Conservation (phyloP, 805 yeast genomes). For the Priceomyces medius region DNA sequence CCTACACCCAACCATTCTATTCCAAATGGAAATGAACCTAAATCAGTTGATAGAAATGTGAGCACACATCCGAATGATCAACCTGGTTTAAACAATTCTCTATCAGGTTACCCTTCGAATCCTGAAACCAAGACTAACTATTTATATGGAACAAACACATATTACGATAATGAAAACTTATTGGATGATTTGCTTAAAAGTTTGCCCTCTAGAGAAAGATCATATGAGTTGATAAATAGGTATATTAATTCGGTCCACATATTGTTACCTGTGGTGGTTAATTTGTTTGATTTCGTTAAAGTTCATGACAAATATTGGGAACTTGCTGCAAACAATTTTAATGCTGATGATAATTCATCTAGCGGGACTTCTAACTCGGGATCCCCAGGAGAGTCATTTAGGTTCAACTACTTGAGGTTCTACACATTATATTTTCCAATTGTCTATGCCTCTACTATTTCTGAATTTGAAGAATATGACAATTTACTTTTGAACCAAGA, state of each 20-base stretch:
- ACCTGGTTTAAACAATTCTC: slow-evolving; percentile 25
- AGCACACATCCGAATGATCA: slow-evolving; percentile 1
- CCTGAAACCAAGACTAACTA: slow-evolving; percentile 34
- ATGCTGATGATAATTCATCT: background rate
- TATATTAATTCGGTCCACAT: slow-evolving; percentile 55
- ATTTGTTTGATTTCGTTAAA: slow-evolving; percentile 41
- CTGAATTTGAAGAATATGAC: slow-evolving; percentile 58
- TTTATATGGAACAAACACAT: slow-evolving; percentile 39
- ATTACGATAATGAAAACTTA: slow-evolving; percentile 34
- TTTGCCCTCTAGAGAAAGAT: slow-evolving; percentile 46
- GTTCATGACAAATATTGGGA: slow-evolving; percentile 54
- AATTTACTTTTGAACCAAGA: slow-evolving; percentile 46
- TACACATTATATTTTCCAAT: slow-evolving; percentile 52
- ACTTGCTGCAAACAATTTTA: slow-evolving; percentile 5
- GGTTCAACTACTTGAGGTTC: slow-evolving; percentile 43
- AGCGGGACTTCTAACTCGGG: slow-evolving; percentile 4
- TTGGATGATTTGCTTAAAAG: slow-evolving; percentile 39
- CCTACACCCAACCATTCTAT: too few species aligned
- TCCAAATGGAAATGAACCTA: too few species aligned
- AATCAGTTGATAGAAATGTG: background rate
- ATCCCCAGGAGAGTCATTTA: slow-evolving; percentile 17
- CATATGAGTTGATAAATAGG: slow-evolving; percentile 47
- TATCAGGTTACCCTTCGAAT: slow-evolving; percentile 31
- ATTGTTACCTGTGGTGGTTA: slow-evolving; percentile 51
- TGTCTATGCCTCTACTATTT: slow-evolving; percentile 56